A percentile compares a stretch with the other conserved stretches of the same genome.
Conservation (phyloP, 345 rosid genomes). For the Kernera saxatilis region DNA sequence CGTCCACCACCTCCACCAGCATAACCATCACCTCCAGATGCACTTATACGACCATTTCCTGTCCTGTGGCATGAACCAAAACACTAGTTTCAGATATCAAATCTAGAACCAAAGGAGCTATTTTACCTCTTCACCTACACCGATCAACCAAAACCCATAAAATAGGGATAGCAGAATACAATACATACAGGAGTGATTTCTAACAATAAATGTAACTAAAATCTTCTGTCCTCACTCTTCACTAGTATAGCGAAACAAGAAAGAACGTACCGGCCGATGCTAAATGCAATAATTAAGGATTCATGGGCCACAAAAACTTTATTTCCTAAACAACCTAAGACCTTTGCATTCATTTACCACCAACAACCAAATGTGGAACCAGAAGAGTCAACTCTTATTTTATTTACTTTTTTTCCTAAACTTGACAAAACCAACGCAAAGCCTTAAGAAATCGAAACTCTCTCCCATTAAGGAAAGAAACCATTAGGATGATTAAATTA, state of each 20-base stretch:
- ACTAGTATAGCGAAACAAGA: background rate
- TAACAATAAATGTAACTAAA: background rate
- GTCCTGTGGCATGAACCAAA: constrained; percentile 55
- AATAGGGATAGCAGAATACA: background rate
- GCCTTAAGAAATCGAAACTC: background rate
- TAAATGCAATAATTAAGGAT: background rate
- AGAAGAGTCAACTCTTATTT: constrained; percentile 10
- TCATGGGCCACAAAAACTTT: constrained; percentile 1
- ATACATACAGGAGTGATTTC: background rate
- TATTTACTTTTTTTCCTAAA: background rate
- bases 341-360: background rate
- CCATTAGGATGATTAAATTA: background rate
- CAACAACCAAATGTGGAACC: constrained; percentile 12
- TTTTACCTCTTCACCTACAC: background rate
- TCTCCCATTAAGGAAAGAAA: background rate
- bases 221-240: background rate
- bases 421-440: constrained; percentile 1
- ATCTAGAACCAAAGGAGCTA: background rate
- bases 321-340: constrained; percentile 5
- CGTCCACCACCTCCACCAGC: constrained; percentile 99
- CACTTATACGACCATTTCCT: constrained; percentile 86
- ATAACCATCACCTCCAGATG: constrained; percentile 93
- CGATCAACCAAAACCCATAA: background rate
- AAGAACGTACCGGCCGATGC: too few species aligned
- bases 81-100: constrained; percentile 6